These are phyloP conservation scores for Paramecium tetraurelia DNA, from an alignment of 73 alveolate species.

Conservation along the genomic window DNA sequence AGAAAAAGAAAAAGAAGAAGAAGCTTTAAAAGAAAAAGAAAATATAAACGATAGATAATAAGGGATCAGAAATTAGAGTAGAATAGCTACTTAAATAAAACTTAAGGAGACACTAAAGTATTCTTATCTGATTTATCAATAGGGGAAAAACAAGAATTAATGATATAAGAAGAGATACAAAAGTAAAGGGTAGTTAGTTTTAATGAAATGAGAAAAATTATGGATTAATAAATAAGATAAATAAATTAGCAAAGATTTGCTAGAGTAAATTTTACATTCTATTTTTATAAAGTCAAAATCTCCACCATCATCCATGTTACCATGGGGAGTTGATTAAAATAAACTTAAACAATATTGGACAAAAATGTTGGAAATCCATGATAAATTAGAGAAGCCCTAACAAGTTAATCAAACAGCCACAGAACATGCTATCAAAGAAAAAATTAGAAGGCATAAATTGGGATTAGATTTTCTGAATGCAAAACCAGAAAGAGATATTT, in stretches of 20 bases:
- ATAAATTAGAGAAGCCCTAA: not conserved
- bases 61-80: not conserved
- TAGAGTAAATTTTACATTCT: not conserved
- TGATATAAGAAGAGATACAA: not conserved
- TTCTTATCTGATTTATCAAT: not conserved
- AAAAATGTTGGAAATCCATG: conserved; percentile 23
- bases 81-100: conserved; percentile 5
- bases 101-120: not conserved
- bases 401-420: not conserved
- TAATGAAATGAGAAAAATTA: not conserved
- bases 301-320: conserved; percentile 16
- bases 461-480: conserved; percentile 4
- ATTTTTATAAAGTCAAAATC: not conserved
- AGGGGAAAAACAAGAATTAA: not conserved
- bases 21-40: not conserved
- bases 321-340: conserved; percentile 37
- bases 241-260: not conserved
- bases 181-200: conserved; percentile 4
- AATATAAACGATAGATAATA: not conserved
- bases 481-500: conserved; percentile 19
- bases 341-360: conserved; percentile 31
- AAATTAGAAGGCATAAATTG: conserved; percentile 12
- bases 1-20: conserved; percentile 31
- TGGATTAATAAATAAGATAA: conserved; percentile 21
- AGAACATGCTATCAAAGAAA: not conserved